These are phyloP conservation scores for Spathaspora jeffriesii DNA, from an alignment of 1,139 yeast genomes.

Conservation along the genomic window DNA sequence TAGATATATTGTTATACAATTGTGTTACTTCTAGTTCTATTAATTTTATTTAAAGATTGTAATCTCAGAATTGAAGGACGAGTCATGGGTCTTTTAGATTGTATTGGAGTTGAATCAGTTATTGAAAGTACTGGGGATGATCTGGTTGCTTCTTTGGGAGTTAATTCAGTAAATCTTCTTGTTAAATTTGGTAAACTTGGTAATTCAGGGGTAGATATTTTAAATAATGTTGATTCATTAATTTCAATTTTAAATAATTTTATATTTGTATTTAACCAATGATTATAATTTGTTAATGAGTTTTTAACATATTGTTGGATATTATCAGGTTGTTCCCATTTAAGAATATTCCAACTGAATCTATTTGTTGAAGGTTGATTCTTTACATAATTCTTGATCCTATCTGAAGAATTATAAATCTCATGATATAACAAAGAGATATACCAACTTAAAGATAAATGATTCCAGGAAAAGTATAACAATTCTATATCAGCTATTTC, in stretches of 20 bases:
- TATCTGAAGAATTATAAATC: constrained; percentile 50
- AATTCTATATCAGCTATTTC: constrained; percentile 32
- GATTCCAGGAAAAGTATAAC: constrained; percentile 61
- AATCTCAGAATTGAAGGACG: constrained; percentile 40
- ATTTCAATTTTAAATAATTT: constrained; percentile 52
- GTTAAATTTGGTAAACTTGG: constrained; percentile 51
- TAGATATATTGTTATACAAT: background rate
- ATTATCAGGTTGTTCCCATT: background rate
- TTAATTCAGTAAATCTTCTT: constrained; percentile 47
- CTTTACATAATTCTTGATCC: constrained; percentile 11
- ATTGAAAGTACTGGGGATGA: constrained; percentile 24
- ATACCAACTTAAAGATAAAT: constrained; percentile 76
- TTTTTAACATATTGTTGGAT: constrained; percentile 21
- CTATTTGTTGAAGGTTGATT: background rate
- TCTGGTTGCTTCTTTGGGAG: constrained; percentile 24
- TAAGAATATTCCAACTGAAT: constrained; percentile 35
- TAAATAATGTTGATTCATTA: constrained; percentile 40
- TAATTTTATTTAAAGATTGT: constrained; percentile 43
- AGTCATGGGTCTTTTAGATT: constrained; percentile 11
- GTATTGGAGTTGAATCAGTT: background rate
- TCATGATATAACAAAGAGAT: constrained; percentile 66
- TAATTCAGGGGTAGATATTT: no score
- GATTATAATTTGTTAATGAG: constrained; percentile 33
- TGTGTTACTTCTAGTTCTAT: constrained; percentile 36
- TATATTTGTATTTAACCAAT: constrained; percentile 69